Base-by-base conservation (phyloP, 140 eudicot species). In the Ambrosia hybrid region DNA sequence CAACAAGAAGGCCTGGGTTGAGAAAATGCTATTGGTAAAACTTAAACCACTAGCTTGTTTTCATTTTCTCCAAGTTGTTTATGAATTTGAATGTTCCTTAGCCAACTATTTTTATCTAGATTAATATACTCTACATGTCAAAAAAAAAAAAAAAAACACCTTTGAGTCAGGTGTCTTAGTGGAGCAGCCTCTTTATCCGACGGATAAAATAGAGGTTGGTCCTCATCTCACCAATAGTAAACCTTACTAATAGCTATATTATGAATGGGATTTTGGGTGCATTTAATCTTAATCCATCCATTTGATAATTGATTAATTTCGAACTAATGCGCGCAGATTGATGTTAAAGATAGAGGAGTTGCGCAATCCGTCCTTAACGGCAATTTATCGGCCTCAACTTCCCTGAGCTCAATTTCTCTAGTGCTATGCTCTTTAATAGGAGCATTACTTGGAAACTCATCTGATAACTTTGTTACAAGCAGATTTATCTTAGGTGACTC, bases 1-100 rank as follows among this genome's bases (percentile, higher is more conserved):
- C 53, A 64, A 78, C 88, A 83, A 81, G 61, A 82, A 76, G 49
- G 90, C 84, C 3, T 87, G 98, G 98, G 93, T 89, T 15, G 75
- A 81, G 51, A 85, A 85, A 82, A 79, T 80, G 79, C 60, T 89
- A 80, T 65, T 81, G 91, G 96, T 87, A 75, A 6, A 15, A 55
- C 48, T 16, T 8, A 5, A 15, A 55, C 16, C 9, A 43, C 48
- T 21, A 21, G 26, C 26, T 43, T 43, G 11, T 43, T 5, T 43
- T 43, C 46, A 41, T 41, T 5, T 41, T 41, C 46, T 41, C 46
- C 6, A 4, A 41, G 48, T 43, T 43, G 9, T 43, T 43, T 7
- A 6, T 41, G 2, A 5, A 9, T 30, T 1, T 30, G 34, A 30
- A 30, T 30, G 2, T 30, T 30, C 34, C 34, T 30, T 30, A 30